These are phyloP conservation scores for Durusdinium trenchii DNA, from an alignment of 73 alveolate genomes.

Conservation along the genomic window DNA sequence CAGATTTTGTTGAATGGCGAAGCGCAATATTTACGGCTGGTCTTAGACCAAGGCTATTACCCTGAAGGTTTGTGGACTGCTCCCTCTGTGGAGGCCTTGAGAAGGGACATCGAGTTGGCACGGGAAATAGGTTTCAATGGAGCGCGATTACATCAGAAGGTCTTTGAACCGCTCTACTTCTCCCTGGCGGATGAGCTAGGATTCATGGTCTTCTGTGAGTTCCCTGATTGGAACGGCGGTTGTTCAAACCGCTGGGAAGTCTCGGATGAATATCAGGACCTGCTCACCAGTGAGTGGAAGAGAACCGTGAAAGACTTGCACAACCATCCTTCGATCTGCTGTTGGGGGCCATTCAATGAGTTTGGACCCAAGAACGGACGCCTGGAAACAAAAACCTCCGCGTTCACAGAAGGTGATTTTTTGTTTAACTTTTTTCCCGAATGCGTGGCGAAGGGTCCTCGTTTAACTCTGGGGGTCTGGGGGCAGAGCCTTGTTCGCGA, in stretches of 20 bases:
- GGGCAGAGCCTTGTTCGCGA: no score
- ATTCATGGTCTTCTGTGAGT: neutral
- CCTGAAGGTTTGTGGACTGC: conserved; percentile 35
- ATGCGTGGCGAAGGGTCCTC: no score
- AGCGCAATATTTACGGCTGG: neutral
- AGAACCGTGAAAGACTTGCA: neutral
- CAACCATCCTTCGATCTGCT: neutral
- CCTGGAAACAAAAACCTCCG: no score
- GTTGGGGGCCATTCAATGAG: conserved; percentile 7
- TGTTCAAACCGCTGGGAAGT: neutral
- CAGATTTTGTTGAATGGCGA: neutral
- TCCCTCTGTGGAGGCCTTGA: neutral
- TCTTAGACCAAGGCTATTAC: conserved; percentile 17
- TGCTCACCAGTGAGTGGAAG: neutral
- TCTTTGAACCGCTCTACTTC: neutral
- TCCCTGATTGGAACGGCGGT: conserved; percentile 12
- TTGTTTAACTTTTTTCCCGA: no score
- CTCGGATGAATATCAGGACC: neutral
- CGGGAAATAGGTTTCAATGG: neutral
- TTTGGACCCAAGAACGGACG: conserved; percentile 2
- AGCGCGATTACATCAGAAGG: neutral
- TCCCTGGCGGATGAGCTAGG: neutral
- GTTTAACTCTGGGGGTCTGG: no score
- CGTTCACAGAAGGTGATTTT: no score
- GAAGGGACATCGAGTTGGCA: neutral